Conservation (phyloP, 225 moss, liverwort and hornwort genomes). For the Ulota crispa region DNA sequence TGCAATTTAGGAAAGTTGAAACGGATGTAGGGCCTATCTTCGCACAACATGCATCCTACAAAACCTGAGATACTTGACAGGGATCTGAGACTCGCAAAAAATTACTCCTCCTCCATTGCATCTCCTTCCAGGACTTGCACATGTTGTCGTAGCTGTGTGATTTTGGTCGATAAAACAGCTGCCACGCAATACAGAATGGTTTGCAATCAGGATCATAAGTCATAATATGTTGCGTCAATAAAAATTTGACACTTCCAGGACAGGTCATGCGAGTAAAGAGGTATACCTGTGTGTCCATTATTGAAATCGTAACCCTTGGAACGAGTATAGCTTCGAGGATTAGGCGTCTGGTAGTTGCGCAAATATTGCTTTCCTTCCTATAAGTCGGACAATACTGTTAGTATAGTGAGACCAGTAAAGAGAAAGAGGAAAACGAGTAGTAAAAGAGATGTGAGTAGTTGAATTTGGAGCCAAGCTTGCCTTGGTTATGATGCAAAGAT, state of each 20-base stretch:
- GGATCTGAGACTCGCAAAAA: background rate
- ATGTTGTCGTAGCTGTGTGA: constrained; percentile 59
- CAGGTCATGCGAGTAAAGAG: background rate
- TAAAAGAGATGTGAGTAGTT: background rate
- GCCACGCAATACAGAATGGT: constrained; percentile 15
- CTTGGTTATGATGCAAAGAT: constrained; percentile 81
- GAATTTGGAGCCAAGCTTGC: constrained; percentile 24
- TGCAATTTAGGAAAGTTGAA: background rate
- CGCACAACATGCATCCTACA: background rate
- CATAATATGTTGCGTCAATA: background rate
- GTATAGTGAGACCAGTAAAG: background rate
- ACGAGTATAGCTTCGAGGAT: constrained; percentile 77
- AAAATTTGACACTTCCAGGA: background rate
- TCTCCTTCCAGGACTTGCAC: constrained; percentile 69
- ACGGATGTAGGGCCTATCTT: background rate
- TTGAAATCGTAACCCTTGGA: constrained; percentile 79
- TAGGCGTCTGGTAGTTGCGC: constrained; percentile 80
- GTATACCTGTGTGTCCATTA: constrained; percentile 69
- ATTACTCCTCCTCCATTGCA: constrained; percentile 75
- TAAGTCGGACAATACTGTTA: background rate
- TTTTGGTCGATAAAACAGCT: constrained; percentile 78
- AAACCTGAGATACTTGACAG: background rate
- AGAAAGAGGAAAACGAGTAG: background rate
- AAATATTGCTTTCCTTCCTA: constrained; percentile 79
- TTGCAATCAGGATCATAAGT: background rate